phyloP scores from a whole-genome alignment of 345 rosid species.

The Turritis glabra region DNA sequence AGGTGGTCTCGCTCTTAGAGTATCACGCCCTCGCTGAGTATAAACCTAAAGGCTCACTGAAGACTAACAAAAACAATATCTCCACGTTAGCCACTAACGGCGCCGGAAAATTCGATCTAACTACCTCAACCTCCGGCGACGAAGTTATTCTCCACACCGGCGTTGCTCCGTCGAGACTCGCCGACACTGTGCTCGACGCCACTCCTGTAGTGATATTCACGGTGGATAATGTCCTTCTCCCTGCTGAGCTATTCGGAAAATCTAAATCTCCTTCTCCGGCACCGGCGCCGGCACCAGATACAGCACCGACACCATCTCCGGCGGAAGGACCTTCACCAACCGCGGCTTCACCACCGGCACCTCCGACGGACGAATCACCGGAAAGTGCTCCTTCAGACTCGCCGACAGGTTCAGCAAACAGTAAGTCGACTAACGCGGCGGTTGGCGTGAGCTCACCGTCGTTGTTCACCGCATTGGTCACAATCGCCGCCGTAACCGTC shows the following conservation, averaged over 20 bases:
- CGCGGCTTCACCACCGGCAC: conserved; percentile 86
- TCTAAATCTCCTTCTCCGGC: conserved; percentile 60
- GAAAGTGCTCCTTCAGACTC: conserved; percentile 61
- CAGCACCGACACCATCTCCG: conserved; percentile 50
- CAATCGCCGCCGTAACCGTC: conserved; percentile 34
- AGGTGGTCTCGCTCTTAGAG: conserved; percentile 68
- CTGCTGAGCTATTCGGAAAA: conserved; percentile 65
- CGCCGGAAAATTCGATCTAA: conserved; percentile 67
- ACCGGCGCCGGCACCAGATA: conserved; percentile 57
- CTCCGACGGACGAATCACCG: conserved; percentile 58
- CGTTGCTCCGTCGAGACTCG: conserved; percentile 64
- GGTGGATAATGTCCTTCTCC: conserved; percentile 74
- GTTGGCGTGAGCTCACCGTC: conserved; percentile 48
- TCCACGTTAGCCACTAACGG: conserved; percentile 73
- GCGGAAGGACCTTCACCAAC: conserved; percentile 65
- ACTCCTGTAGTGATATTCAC: conserved; percentile 75
- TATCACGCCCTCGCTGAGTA: conserved; percentile 70
- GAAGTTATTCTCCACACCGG: conserved; percentile 76
- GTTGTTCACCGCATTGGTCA: conserved; percentile 38
- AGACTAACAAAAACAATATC: conserved; percentile 60
- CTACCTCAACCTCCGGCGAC: conserved; percentile 63
- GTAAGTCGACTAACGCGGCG: conserved; percentile 49
- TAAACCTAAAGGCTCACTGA: conserved; percentile 66
- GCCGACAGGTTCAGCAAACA: conserved; percentile 53
- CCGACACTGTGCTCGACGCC: conserved; percentile 67